phyloP scores from a whole-genome alignment of 257 asterid species.

The Solanum lycopersicoides region DNA sequence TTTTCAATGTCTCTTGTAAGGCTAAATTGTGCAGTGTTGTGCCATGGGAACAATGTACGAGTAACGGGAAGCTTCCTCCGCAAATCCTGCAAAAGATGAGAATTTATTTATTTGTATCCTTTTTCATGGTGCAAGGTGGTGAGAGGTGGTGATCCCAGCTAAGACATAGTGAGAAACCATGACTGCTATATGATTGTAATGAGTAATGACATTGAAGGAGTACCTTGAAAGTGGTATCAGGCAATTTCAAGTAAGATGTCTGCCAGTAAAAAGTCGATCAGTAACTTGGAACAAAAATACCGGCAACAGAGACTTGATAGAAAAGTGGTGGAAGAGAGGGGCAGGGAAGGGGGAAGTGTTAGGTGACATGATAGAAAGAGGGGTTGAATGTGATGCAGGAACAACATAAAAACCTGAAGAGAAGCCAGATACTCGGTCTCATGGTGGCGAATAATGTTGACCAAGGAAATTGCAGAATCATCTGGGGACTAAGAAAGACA shows the following conservation, averaged over 20 bases:
- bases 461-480: conserved; percentile 67
- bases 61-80: conserved; percentile 98
- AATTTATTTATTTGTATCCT: not conserved
- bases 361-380: not conserved
- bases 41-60: conserved; percentile 94
- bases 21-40: conserved; percentile 79
- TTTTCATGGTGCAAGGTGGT: not conserved
- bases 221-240: conserved; percentile 98
- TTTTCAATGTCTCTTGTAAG: conserved; percentile 70
- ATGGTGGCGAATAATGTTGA: conserved; percentile 72
- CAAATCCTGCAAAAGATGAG: conserved; percentile 50
- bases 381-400: not conserved
- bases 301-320: not conserved
- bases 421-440: conserved; percentile 77
- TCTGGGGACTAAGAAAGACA: conserved; percentile 63
- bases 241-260: conserved; percentile 64
- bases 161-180: not conserved
- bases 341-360: not conserved
- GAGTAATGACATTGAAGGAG: not conserved
- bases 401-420: conserved; percentile 49
- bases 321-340: not conserved
- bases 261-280: conserved; percentile 24
- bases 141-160: not conserved
- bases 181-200: not conserved
- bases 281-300: not conserved